A percentile compares a stretch with the other conserved stretches of the same genome.
phyloP scores from a whole-genome alignment of 306 rosid species.

The Hippophae gyantsensis region DNA sequence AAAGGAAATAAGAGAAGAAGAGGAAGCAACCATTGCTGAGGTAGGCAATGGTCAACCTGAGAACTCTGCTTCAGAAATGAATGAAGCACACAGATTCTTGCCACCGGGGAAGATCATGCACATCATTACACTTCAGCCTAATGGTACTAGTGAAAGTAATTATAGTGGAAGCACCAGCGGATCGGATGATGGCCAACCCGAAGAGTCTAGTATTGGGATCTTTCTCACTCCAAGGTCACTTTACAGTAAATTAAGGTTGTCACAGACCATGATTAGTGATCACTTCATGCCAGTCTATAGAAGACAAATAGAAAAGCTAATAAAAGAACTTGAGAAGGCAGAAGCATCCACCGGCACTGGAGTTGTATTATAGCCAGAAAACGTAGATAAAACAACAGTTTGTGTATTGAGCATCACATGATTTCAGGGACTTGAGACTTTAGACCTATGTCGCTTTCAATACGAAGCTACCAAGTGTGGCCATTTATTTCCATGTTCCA shows the following conservation, averaged over 20 bases:
- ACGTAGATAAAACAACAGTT: constrained; percentile 1
- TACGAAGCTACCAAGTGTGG: no score
- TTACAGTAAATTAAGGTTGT: constrained; percentile 74
- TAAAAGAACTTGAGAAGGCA: constrained; percentile 58
- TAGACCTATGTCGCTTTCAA: no score
- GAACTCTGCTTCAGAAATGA: constrained; percentile 41
- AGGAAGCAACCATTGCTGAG: constrained; percentile 53
- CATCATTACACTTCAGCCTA: constrained; percentile 37
- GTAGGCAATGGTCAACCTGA: constrained; percentile 37
- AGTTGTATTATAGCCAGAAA: constrained; percentile 17
- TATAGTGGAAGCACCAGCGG: constrained; percentile 28
- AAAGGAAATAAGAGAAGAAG: constrained; percentile 61
- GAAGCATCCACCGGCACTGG: constrained; percentile 13
- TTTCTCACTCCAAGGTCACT: constrained; percentile 72
- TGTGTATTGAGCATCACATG: constrained; percentile 9
- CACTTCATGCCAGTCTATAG: constrained; percentile 92
- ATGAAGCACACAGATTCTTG: constrained; percentile 70
- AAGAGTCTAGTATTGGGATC: constrained; percentile 42
- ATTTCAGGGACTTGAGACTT: no score
- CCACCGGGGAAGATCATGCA: constrained; percentile 95
- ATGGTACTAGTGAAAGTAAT: constrained; percentile 28
- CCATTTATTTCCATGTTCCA: no score
- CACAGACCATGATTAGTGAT: constrained; percentile 91
- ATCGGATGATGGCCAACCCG: constrained; percentile 32
- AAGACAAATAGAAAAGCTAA: constrained; percentile 68